Conservation (phyloP, 768 basidiomycete genomes). For the Xerocomus spinulosus region DNA sequence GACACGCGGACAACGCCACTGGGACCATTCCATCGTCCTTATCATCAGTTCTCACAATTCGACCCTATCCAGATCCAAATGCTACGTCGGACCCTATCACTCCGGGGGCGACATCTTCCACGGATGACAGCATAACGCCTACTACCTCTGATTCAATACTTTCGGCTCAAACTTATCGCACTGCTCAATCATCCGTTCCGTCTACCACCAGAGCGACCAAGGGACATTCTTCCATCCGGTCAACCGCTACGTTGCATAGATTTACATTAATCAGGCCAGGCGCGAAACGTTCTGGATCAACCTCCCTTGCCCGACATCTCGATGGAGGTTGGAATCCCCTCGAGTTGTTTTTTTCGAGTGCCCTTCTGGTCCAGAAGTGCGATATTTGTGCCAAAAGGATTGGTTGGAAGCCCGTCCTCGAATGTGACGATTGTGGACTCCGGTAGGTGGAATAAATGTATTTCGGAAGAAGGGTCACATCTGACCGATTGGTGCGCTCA, state of each 20-base stretch:
- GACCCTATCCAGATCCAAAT: conserved; percentile 50
- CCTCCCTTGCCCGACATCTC: conserved; percentile 22
- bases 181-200: conserved; percentile 46
- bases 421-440: conserved; percentile 87
- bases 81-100: conserved; percentile 38
- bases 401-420: conserved; percentile 80
- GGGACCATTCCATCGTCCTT: conserved; percentile 46
- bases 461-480: conserved; percentile 9
- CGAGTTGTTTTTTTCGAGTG: conserved; percentile 74
- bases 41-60: conserved; percentile 72
- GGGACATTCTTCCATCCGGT: conserved; percentile 65
- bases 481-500: conserved; percentile 11
- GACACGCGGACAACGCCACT: conserved; percentile 38
- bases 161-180: conserved; percentile 61
- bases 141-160: conserved; percentile 44
- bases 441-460: conserved; percentile 39
- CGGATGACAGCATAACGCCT: conserved; percentile 33
- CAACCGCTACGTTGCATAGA: conserved; percentile 65
- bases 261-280: conserved; percentile 86
- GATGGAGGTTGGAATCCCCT: conserved; percentile 67
- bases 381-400: conserved; percentile 78
- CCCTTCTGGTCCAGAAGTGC: conserved; percentile 68
- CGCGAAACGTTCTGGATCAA: conserved; percentile 43
- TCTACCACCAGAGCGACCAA: conserved; percentile 68
- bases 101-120: conserved; percentile 32